A percentile compares a stretch with the other conserved stretches of the same genome.
Evolutionary conservation across 2,329 filamentous ascomycete species (phyloP).

Genomic region (Aspergillus sp.): DNA sequence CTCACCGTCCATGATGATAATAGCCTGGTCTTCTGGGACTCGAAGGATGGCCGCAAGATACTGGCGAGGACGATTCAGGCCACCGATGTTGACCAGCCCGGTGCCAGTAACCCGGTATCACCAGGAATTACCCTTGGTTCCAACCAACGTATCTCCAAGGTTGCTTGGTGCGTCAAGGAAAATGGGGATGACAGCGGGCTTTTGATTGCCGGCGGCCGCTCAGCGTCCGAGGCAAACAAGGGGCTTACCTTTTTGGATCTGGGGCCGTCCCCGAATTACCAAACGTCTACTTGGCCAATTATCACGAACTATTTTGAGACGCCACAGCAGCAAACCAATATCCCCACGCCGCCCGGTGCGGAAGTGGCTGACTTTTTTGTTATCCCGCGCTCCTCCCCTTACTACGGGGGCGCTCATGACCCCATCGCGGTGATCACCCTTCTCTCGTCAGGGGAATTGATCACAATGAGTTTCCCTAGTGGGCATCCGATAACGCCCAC

Average conservation of each 20-base stretch:
- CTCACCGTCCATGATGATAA: constrained; percentile 82
- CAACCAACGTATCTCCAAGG: constrained; percentile 65
- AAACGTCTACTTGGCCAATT: constrained; percentile 81
- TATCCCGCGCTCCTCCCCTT: constrained; percentile 71
- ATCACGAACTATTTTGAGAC: constrained; percentile 69
- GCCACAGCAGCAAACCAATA: constrained; percentile 59
- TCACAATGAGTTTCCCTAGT: constrained; percentile 85
- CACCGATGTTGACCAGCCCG: constrained; percentile 61
- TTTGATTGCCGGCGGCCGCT: constrained; percentile 72
- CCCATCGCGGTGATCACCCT: constrained; percentile 75
- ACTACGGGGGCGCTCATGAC: constrained; percentile 81
- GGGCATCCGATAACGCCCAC: constrained; percentile 86
- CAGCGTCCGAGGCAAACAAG: constrained; percentile 57
- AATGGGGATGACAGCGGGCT: constrained; percentile 91
- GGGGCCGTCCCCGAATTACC: constrained; percentile 78
- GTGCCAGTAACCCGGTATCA: constrained; percentile 34
- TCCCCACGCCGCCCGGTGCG: constrained; percentile 68
- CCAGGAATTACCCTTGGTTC: constrained; percentile 45
- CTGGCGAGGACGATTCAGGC: constrained; percentile 73
- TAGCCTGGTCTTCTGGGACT: constrained; percentile 88
- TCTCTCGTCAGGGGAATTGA: constrained; percentile 75
- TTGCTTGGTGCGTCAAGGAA: constrained; percentile 88
- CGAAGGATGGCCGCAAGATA: constrained; percentile 74
- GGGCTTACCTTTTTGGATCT: constrained; percentile 84
- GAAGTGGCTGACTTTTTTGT: constrained; percentile 73